A percentile compares a stretch with the other conserved stretches of the same genome.
Evolutionary conservation across 805 yeast genomes (phyloP).

Genomic region (Kuraishia floccosa): DNA sequence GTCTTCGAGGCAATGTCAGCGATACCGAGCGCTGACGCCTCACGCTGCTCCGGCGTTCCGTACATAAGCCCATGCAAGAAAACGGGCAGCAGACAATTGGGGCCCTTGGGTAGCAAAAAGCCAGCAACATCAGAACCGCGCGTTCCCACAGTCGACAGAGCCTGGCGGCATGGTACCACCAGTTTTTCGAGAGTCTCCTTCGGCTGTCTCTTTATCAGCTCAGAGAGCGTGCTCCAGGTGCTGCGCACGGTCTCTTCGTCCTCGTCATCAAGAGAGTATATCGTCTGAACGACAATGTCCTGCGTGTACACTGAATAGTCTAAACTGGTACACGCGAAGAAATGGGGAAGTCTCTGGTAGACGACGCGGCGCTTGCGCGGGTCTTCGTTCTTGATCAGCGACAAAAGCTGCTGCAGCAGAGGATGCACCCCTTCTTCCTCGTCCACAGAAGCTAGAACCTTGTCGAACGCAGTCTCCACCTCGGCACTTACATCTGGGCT

Average conservation of each 20-base stretch:
- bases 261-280: slow-evolving; percentile 62
- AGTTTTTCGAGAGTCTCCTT: slow-evolving; percentile 70
- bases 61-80: slow-evolving; percentile 94
- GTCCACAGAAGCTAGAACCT: slow-evolving; percentile 61
- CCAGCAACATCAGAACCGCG: slow-evolving; percentile 62
- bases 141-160: slow-evolving; percentile 54
- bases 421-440: slow-evolving; percentile 78
- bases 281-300: slow-evolving; percentile 64
- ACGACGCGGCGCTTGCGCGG: slow-evolving; percentile 48
- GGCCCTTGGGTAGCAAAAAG: slow-evolving; percentile 70
- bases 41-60: slow-evolving; percentile 78
- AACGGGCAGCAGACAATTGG: slow-evolving; percentile 79
- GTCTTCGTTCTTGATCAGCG: slow-evolving; percentile 71
- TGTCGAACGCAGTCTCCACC: slow-evolving; percentile 45
- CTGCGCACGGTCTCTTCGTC: slow-evolving; percentile 51
- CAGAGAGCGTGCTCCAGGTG: slow-evolving; percentile 52
- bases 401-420: slow-evolving; percentile 67
- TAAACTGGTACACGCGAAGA: slow-evolving; percentile 53
- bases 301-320: slow-evolving; percentile 65
- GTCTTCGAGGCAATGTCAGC: slow-evolving; percentile 81
- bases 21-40: slow-evolving; percentile 77
- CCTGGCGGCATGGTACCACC: slow-evolving; percentile 70
- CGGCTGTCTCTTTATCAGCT: slow-evolving; percentile 57
- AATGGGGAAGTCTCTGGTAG: slow-evolving; percentile 55
- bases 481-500: slow-evolving; percentile 22